These are phyloP conservation scores for Tolypocladium tropicale DNA, from an alignment of 2,329 filamentous ascomycete species.

Conservation along the genomic window DNA sequence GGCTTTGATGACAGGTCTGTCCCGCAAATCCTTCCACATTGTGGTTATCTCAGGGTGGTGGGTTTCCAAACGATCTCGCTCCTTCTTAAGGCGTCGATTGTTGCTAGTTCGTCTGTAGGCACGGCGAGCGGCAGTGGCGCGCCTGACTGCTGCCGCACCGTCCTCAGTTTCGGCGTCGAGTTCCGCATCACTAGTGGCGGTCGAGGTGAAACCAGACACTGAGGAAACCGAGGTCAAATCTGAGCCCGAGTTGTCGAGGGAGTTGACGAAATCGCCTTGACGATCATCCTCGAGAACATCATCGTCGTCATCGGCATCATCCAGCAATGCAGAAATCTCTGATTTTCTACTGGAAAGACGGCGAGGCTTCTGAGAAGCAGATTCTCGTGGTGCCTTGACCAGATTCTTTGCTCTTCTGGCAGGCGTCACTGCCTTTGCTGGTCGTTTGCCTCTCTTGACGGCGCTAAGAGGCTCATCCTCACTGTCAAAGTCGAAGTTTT, in stretches of 20 bases:
- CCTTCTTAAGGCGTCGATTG: slow-evolving; percentile 19
- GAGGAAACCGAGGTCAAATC: neutral
- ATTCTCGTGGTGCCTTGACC: neutral
- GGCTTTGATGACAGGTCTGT: slow-evolving; percentile 54
- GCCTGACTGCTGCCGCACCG: slow-evolving; percentile 5
- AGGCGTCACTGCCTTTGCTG: neutral
- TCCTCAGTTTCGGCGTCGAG: slow-evolving; percentile 4
- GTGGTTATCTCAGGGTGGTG: slow-evolving; percentile 69
- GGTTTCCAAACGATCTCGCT: slow-evolving; percentile 59
- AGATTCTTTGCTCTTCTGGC: neutral
- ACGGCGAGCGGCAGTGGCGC: slow-evolving; percentile 19
- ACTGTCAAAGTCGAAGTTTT: slow-evolving; percentile 9
- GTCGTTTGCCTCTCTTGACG: slow-evolving; percentile 8
- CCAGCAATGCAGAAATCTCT: neutral
- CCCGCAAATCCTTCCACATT: slow-evolving; percentile 75
- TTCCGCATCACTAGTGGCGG: slow-evolving; percentile 11
- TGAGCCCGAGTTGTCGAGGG: neutral
- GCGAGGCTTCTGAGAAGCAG: neutral
- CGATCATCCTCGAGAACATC: neutral
- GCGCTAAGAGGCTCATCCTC: slow-evolving; percentile 19
- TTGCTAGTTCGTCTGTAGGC: slow-evolving; percentile 19
- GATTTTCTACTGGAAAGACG: neutral
- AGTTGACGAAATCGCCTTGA: neutral
- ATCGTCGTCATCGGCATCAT: neutral
- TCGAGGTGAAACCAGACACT: slow-evolving; percentile 2